A percentile compares a stretch with the other conserved stretches of the same genome.
phyloP scores from a whole-genome alignment of 805 yeast species.

The Phaffomyces antillensis region DNA sequence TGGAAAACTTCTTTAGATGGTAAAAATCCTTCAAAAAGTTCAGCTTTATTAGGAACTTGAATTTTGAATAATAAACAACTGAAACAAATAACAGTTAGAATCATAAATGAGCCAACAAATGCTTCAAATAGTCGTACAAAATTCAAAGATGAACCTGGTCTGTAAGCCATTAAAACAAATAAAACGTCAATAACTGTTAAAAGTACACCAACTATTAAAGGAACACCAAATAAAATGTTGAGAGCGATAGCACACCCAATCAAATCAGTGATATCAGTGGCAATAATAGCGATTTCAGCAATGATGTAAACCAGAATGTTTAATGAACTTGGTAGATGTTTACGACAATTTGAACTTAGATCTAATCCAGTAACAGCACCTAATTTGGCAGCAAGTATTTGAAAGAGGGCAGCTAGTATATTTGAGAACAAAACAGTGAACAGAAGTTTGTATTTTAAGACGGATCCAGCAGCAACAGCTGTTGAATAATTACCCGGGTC shows the following conservation, averaged over 20 bases:
- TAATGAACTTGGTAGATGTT: conserved; percentile 56
- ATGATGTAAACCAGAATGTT: conserved; percentile 61
- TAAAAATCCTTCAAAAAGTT: conserved; percentile 62
- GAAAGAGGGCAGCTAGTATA: conserved; percentile 80
- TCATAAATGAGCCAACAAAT: conserved; percentile 69
- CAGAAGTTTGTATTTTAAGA: conserved; percentile 69
- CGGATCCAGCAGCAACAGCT: conserved; percentile 90
- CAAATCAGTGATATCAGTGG: conserved; percentile 95
- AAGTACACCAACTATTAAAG: conserved; percentile 76
- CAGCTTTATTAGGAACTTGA: conserved; percentile 41
- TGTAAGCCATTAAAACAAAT: conserved; percentile 79
- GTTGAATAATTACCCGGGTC: conserved; percentile 97
- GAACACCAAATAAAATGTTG: conserved; percentile 74
- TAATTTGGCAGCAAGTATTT: conserved; percentile 74
- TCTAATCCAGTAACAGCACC: conserved; percentile 95
- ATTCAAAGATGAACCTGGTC: conserved; percentile 74
- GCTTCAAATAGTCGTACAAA: conserved; percentile 76
- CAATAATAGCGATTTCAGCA: conserved; percentile 88
- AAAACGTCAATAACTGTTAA: conserved; percentile 82
- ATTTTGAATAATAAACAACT: conserved; percentile 70
- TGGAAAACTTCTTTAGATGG: conserved; percentile 45
- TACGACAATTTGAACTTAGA: conserved; percentile 79
- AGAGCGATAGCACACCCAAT: conserved; percentile 96
- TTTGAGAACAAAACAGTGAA: conserved; percentile 77
- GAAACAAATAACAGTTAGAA: conserved; percentile 82